A percentile compares a stretch with the other conserved stretches of the same genome.
phyloP scores from a whole-genome alignment of 352 stramenopile genomes.

The Pythium folliculosum region DNA sequence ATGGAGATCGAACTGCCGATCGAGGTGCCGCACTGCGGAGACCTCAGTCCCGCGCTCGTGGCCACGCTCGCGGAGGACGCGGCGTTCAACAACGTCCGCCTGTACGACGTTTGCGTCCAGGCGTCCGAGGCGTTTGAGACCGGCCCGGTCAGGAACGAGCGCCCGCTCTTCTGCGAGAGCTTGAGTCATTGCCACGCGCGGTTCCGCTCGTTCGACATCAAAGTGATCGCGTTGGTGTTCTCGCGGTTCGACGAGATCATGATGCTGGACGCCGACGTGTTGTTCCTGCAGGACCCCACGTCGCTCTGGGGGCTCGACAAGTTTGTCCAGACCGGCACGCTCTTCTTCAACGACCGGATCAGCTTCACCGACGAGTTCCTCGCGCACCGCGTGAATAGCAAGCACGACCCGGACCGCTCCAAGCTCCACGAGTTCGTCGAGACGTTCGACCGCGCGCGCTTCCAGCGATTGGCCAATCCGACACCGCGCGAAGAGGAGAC shows the following conservation, averaged over 20 bases:
- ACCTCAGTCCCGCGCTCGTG: slow-evolving; percentile 30
- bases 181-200: slow-evolving; percentile 39
- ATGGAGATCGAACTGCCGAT: slow-evolving; percentile 55
- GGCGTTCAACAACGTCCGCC: slow-evolving; percentile 35
- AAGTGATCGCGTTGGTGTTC: slow-evolving; percentile 58
- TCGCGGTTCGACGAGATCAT: slow-evolving; percentile 69
- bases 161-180: slow-evolving; percentile 47
- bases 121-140: slow-evolving; percentile 30
- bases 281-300: slow-evolving; percentile 61
- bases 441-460: no score
- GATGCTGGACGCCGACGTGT: slow-evolving; percentile 71
- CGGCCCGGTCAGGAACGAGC: slow-evolving; percentile 10
- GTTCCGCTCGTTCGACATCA: slow-evolving; percentile 63
- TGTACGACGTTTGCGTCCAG: slow-evolving; percentile 58
- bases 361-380: slow-evolving; percentile 45
- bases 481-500: slow-evolving; percentile 2
- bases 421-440: slow-evolving; percentile 39
- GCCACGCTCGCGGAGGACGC: no score
- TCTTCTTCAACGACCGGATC: slow-evolving; percentile 69
- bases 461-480: no score
- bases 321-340: slow-evolving; percentile 51
- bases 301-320: slow-evolving; percentile 48
- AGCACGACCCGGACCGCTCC: slow-evolving; percentile 25
- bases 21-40: slow-evolving; percentile 68
- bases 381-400: slow-evolving; percentile 25